Evolutionary conservation across 2,329 filamentous ascomycete species (phyloP).

Genomic region (Cytospora piceae): DNA sequence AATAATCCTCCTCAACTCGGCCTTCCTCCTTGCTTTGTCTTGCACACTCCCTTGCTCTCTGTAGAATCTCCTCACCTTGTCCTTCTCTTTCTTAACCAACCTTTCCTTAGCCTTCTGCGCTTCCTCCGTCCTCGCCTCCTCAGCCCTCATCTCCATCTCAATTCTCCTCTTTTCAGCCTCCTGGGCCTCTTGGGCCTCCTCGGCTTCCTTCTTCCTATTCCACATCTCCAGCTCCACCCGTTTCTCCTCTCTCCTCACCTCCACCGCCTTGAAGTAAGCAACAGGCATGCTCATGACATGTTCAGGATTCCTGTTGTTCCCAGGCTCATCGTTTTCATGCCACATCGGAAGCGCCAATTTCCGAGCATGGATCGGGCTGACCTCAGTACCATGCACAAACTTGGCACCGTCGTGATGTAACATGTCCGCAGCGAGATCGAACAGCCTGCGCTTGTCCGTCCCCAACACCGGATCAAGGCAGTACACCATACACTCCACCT

Average conservation of each 20-base stretch:
- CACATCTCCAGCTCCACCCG: not conserved
- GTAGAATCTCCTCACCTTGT: no score
- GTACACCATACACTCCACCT: conserved; percentile 7
- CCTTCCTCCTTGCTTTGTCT: no score
- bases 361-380: not conserved
- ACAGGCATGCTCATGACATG: not conserved
- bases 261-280: not conserved
- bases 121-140: no score
- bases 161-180: not conserved
- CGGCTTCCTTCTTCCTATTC: not conserved
- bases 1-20: no score
- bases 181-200: not conserved
- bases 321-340: not conserved
- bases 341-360: not conserved
- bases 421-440: not conserved
- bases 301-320: not conserved
- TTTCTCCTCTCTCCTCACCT: not conserved
- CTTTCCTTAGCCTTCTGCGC: no score
- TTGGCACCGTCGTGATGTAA: not conserved
- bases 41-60: no score
- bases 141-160: no score
- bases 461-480: not conserved
- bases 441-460: not conserved
- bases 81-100: no score
- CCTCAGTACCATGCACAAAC: conserved; percentile 2